These are phyloP conservation scores for Hirschioporus abietinus DNA, from an alignment of 768 basidiomycete species.

Conservation along the genomic window DNA sequence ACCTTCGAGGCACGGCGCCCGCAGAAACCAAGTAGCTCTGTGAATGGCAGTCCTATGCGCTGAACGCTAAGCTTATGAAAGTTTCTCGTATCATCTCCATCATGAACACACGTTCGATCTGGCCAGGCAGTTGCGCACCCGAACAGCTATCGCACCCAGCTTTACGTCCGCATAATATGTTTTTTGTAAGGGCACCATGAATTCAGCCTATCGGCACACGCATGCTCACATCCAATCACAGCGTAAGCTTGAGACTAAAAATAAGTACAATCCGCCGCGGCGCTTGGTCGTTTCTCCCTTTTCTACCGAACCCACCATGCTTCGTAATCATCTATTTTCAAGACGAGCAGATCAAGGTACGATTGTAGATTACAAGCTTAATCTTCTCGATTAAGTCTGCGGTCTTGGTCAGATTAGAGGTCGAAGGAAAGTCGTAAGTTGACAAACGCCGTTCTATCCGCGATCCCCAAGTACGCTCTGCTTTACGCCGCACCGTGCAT, in stretches of 20 bases:
- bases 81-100: background rate
- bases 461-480: background rate
- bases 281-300: no score
- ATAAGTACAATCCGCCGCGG: background rate
- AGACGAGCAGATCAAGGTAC: background rate
- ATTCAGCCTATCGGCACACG: background rate
- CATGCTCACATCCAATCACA: background rate
- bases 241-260: background rate
- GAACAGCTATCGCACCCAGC: background rate
- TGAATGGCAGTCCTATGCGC: background rate
- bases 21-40: background rate
- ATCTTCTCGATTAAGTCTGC: background rate
- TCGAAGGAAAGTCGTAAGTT: background rate
- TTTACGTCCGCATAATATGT: background rate
- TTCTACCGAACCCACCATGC: no score
- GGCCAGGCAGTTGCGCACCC: background rate
- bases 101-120: background rate
- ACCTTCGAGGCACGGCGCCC: background rate
- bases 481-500: background rate
- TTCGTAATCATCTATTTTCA: no score
- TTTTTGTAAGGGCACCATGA: background rate
- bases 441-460: constrained; percentile 1
- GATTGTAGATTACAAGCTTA: background rate
- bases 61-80: background rate
- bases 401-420: no score